phyloP scores from a whole-genome alignment of 1,139 yeast genomes.

The Taphrina pruni region DNA sequence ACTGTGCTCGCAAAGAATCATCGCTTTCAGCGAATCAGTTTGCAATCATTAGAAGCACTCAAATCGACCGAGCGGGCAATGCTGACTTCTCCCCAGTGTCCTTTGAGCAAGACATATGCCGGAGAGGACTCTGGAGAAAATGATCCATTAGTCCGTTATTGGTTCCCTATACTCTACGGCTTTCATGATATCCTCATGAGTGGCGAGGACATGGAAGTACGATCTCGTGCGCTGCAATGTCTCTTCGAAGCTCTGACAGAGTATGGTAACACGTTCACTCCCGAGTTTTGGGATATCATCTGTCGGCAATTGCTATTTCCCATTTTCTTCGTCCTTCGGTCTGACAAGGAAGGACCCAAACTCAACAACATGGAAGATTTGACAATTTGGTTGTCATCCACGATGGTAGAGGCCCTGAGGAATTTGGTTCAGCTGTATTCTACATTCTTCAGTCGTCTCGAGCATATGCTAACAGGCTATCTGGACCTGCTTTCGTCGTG shows the following conservation, averaged over 20 bases:
- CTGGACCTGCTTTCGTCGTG: constrained; percentile 80
- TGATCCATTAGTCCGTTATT: constrained; percentile 58
- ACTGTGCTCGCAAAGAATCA: constrained; percentile 85
- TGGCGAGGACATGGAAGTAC: constrained; percentile 91
- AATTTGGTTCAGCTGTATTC: constrained; percentile 83
- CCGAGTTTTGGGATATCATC: constrained; percentile 79
- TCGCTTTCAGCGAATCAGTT: constrained; percentile 75
- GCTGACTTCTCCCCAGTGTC: constrained; percentile 45
- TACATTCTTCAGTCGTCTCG: constrained; percentile 76
- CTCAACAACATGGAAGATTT: constrained; percentile 76
- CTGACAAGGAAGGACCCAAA: constrained; percentile 74
- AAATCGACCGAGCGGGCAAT: constrained; percentile 67
- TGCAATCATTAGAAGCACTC: constrained; percentile 80
- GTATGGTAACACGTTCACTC: constrained; percentile 76
- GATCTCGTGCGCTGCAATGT: constrained; percentile 82
- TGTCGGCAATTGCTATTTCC: constrained; percentile 85
- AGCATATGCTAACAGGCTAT: constrained; percentile 75
- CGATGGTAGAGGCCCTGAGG: constrained; percentile 91
- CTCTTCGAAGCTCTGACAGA: constrained; percentile 81
- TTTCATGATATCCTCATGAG: constrained; percentile 90
- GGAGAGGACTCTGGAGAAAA: constrained; percentile 48
- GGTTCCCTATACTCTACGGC: constrained; percentile 85
- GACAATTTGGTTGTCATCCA: constrained; percentile 95
- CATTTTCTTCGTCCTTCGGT: constrained; percentile 78
- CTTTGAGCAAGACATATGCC: constrained; percentile 45